Evolutionary conservation across 129 eudicot species (phyloP).

Genomic region (Chrysanthemum lavandulifolium): DNA sequence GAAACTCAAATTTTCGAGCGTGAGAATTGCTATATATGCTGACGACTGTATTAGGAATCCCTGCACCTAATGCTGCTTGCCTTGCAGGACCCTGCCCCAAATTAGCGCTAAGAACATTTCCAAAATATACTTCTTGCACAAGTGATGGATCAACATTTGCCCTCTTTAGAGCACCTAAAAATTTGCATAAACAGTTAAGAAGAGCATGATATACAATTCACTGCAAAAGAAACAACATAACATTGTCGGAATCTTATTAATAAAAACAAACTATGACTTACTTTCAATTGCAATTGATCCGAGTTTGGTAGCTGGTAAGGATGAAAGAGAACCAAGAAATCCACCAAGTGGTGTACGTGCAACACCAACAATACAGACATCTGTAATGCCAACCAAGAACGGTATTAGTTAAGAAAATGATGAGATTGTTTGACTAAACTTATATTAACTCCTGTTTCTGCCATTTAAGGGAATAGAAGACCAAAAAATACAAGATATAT

Average conservation of each 20-base stretch:
- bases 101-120: slow-evolving; percentile 90
- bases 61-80: slow-evolving; percentile 95
- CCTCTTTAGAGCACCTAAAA: slow-evolving; percentile 78
- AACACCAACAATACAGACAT: slow-evolving; percentile 93
- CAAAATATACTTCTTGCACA: slow-evolving; percentile 83
- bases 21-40: too few relatives aligned
- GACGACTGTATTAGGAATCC: slow-evolving; percentile 73
- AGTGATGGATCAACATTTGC: slow-evolving; percentile 89
- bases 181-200: slow-evolving; percentile 11
- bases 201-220: slow-evolving; percentile 1
- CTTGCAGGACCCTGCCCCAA: slow-evolving; percentile 98
- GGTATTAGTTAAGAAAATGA: neutral
- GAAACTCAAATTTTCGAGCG: too few relatives aligned
- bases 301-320: slow-evolving; percentile 83
- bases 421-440: neutral
- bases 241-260: neutral
- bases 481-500: neutral
- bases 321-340: slow-evolving; percentile 82
- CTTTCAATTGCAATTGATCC: slow-evolving; percentile 78
- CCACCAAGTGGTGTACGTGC: slow-evolving; percentile 95
- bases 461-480: neutral
- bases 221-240: neutral
- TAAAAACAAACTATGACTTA: slow-evolving; percentile 28
- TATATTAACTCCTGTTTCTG: neutral
- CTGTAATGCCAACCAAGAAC: slow-evolving; percentile 35